These are phyloP conservation scores for Stygiomarasmius scandens DNA, from an alignment of 1,284 basidiomycete species.

Conservation along the genomic window DNA sequence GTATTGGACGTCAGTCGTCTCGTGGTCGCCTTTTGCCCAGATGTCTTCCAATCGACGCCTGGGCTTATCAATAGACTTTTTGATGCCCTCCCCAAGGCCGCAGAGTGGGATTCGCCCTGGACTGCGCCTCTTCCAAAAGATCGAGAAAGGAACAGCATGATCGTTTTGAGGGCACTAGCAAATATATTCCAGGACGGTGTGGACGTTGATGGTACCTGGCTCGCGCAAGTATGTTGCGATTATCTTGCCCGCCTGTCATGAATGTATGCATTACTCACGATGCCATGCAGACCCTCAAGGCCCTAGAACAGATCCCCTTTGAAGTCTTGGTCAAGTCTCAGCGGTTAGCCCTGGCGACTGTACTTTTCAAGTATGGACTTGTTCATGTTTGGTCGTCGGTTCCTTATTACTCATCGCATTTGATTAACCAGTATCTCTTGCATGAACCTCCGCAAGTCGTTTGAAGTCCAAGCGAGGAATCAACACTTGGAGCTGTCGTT, in stretches of 20 bases:
- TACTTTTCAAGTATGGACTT: slow-evolving; percentile 84
- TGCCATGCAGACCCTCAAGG: slow-evolving; percentile 53
- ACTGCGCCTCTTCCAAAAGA: slow-evolving; percentile 61
- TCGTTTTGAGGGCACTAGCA: slow-evolving; percentile 82
- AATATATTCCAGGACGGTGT: slow-evolving; percentile 73
- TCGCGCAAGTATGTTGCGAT: slow-evolving; percentile 46
- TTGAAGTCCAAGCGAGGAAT: slow-evolving; percentile 35
- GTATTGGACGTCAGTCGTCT: slow-evolving; percentile 89
- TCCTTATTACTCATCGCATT: too few species aligned
- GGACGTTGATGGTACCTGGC: slow-evolving; percentile 50
- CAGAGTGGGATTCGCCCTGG: slow-evolving; percentile 68
- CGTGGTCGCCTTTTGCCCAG: slow-evolving; percentile 68
- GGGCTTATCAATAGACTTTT: slow-evolving; percentile 58
- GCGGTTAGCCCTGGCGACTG: slow-evolving; percentile 73
- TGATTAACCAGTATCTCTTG: slow-evolving; percentile 69
- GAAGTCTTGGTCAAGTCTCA: slow-evolving; percentile 67
- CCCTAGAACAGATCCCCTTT: slow-evolving; percentile 53
- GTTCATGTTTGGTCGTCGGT: too few species aligned
- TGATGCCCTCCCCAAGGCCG: slow-evolving; percentile 64
- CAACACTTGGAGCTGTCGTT: slow-evolving; percentile 49
- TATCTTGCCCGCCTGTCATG: background rate
- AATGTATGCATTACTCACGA: slow-evolving; percentile 5
- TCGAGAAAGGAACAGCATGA: slow-evolving; percentile 83
- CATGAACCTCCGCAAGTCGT: slow-evolving; percentile 44
- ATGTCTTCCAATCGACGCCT: slow-evolving; percentile 45